phyloP scores from a whole-genome alignment of 148 eudicot species.

The Cornus suecica region DNA sequence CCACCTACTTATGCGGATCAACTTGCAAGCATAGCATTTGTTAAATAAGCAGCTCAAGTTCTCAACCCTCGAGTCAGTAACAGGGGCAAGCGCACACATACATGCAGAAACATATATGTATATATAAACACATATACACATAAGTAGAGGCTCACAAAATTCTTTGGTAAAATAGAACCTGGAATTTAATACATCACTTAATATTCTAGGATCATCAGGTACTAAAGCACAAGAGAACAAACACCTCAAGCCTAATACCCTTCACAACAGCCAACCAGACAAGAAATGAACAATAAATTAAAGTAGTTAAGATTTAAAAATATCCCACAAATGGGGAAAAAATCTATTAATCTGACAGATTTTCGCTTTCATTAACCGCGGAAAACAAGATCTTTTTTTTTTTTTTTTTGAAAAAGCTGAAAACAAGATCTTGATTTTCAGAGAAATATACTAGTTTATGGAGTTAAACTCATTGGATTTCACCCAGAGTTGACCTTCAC shows the following conservation, averaged over 20 bases:
- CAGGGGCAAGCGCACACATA: neutral
- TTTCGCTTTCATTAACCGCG: neutral
- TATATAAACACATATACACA: no score
- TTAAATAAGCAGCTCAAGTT: neutral
- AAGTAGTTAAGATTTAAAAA: neutral
- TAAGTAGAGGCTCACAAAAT: no score
- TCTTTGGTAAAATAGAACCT: no score
- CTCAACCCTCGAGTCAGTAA: neutral
- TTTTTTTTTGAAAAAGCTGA: no score
- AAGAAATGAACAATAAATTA: neutral
- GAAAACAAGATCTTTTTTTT: neutral
- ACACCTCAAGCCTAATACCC: neutral
- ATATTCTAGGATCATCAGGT: neutral
- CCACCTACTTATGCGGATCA: neutral
- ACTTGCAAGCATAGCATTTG: neutral
- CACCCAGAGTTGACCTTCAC: slow-evolving; percentile 13
- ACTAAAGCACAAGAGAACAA: neutral
- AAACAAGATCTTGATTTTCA: neutral
- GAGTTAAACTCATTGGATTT: neutral
- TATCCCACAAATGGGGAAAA: neutral
- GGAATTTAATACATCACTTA: no score
- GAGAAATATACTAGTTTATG: neutral
- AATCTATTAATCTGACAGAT: neutral
- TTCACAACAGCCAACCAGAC: neutral
- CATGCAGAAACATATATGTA: no score